phyloP scores from a whole-genome alignment of 1,284 basidiomycete genomes.

The Microbotryum violaceum region DNA sequence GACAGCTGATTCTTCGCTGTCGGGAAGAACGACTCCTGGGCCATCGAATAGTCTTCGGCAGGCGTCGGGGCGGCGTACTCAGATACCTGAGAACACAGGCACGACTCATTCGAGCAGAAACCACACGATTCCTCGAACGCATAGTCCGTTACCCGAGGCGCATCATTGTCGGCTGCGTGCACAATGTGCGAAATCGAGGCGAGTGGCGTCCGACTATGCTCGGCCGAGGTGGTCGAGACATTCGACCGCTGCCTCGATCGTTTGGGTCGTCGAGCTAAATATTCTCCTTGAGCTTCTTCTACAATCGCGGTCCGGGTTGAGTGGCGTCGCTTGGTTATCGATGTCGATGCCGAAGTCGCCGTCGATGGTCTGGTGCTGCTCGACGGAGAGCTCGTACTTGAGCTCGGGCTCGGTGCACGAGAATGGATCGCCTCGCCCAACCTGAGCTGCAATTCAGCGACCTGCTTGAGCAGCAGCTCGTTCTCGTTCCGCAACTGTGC shows the following conservation, averaged over 20 bases:
- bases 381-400: not conserved
- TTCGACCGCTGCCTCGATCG: too few relatives aligned
- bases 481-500: slow-evolving; percentile 24
- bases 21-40: slow-evolving; percentile 1
- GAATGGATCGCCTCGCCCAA: not conserved
- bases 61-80: slow-evolving; percentile 12
- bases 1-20: too few relatives aligned
- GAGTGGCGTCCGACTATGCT: too few relatives aligned
- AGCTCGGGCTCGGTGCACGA: not conserved
- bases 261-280: too few relatives aligned
- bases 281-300: too few relatives aligned
- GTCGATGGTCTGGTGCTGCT: too few relatives aligned
- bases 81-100: slow-evolving; percentile 29
- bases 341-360: not conserved
- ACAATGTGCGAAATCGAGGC: too few relatives aligned
- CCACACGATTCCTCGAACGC: slow-evolving; percentile 12
- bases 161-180: too few relatives aligned
- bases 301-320: too few relatives aligned
- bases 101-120: slow-evolving; percentile 19
- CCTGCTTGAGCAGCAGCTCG: slow-evolving; percentile 16
- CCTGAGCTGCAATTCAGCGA: slow-evolving; percentile 17
- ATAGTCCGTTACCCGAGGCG: too few relatives aligned
- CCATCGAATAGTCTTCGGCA: not conserved
- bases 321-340: not conserved
- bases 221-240: too few relatives aligned